These are phyloP conservation scores for Xylariaceae sp. DNA, from an alignment of 2,329 filamentous ascomycete species.

Conservation along the genomic window DNA sequence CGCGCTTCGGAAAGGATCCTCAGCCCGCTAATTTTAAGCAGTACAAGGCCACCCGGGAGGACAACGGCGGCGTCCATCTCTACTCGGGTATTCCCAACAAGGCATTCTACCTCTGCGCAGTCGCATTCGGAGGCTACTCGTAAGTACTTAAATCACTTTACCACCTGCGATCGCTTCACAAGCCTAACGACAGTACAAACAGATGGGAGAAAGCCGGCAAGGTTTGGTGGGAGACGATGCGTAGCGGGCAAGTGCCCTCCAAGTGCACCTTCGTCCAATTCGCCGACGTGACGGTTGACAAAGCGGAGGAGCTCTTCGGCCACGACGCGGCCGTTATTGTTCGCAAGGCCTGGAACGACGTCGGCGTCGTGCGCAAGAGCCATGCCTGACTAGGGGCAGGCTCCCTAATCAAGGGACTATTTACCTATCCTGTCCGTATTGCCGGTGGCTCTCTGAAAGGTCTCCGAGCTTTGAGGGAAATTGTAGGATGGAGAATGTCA, in stretches of 20 bases:
- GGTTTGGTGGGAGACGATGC: conserved; percentile 48
- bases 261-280: conserved; percentile 44
- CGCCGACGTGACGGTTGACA: conserved; percentile 43
- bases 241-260: conserved; percentile 36
- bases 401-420: too few relatives aligned
- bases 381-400: conserved; percentile 8
- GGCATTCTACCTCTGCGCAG: conserved; percentile 47
- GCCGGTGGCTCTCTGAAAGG: too few relatives aligned
- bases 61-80: conserved; percentile 50
- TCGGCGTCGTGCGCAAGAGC: conserved; percentile 37
- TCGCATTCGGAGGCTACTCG: conserved; percentile 43
- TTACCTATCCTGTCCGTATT: too few relatives aligned
- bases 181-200: conserved; percentile 16
- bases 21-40: conserved; percentile 44
- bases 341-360: conserved; percentile 42
- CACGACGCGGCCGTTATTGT: conserved; percentile 39
- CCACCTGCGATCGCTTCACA: background rate
- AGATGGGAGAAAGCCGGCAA: conserved; percentile 50
- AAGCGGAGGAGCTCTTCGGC: conserved; percentile 39
- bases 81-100: conserved; percentile 54
- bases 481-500: too few relatives aligned
- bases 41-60: conserved; percentile 36
- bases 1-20: conserved; percentile 48
- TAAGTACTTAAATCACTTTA: conserved; percentile 12
- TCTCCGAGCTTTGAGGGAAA: too few relatives aligned